Conservation (phyloP, 2,329 filamentous ascomycete species). For the Chalaropsis thielavioides region DNA sequence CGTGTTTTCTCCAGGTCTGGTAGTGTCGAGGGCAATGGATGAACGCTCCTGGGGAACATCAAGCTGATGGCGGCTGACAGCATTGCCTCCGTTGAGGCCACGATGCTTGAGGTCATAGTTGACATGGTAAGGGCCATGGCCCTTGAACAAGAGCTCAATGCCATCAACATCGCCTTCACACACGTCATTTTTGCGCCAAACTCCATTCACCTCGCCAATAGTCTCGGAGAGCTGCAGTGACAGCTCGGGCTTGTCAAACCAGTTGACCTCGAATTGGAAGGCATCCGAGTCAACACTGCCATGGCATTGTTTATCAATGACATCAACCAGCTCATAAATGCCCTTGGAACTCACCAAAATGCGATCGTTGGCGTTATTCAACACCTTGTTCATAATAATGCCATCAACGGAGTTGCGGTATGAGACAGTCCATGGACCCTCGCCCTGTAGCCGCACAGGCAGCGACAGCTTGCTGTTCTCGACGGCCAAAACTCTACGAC, state of each 20-base stretch:
- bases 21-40: constrained; percentile 73
- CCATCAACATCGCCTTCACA: constrained; percentile 91
- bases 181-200: constrained; percentile 62
- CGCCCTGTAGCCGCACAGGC: constrained; percentile 72
- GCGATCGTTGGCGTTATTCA: constrained; percentile 48
- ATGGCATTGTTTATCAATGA: constrained; percentile 67
- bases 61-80: constrained; percentile 53
- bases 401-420: constrained; percentile 47
- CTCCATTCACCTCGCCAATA: constrained; percentile 36
- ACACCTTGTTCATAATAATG: constrained; percentile 31
- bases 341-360: constrained; percentile 54
- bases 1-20: constrained; percentile 65
- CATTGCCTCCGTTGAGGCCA: constrained; percentile 48
- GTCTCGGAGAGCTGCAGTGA: constrained; percentile 50
- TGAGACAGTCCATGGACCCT: constrained; percentile 66
- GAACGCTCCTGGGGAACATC: constrained; percentile 64
- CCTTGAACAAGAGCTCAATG: constrained; percentile 66
- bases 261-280: constrained; percentile 64
- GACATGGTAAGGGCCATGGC: constrained; percentile 66
- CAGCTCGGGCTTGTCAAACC: constrained; percentile 69
- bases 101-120: constrained; percentile 69
- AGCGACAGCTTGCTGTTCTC: constrained; percentile 61
- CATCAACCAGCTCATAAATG: constrained; percentile 62
- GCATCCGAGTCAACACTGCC: constrained; percentile 63
- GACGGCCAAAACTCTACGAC: constrained; percentile 57